Evolutionary conservation across 83 land plant species (phyloP).

Genomic region (Thuja plicata): DNA sequence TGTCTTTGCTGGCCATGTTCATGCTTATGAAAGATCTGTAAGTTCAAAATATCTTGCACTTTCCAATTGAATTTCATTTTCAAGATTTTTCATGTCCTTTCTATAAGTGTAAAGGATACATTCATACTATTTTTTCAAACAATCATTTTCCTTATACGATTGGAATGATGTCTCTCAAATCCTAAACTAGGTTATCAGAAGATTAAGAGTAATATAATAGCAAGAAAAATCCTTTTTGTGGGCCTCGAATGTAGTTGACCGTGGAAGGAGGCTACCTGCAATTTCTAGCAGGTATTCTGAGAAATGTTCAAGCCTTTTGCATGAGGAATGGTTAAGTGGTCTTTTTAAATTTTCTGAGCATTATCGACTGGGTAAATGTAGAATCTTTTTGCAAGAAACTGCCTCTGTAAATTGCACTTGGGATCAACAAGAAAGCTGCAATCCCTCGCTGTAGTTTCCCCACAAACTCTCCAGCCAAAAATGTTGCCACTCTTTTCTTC

Average conservation of each 20-base stretch:
- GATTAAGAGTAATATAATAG: neutral
- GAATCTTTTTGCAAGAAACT: neutral
- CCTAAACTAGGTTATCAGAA: neutral
- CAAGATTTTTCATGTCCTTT: neutral
- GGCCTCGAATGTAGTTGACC: neutral
- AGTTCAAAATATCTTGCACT: slow-evolving; percentile 12
- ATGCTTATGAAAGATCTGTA: slow-evolving; percentile 71
- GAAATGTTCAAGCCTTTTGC: neutral
- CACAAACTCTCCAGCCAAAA: neutral
- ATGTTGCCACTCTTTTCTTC: neutral
- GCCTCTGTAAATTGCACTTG: neutral
- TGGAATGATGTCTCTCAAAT: neutral
- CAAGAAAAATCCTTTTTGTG: neutral
- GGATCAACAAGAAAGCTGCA: neutral
- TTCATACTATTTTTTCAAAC: neutral
- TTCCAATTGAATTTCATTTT: neutral
- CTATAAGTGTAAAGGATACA: neutral
- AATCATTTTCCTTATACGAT: neutral
- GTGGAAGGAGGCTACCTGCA: neutral
- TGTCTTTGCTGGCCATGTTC: slow-evolving; percentile 68
- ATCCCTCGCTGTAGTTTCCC: neutral
- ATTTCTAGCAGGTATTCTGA: neutral
- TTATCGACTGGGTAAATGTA: neutral
- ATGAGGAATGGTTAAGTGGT: neutral
- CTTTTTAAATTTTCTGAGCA: neutral